A percentile compares a stretch with the other conserved stretches of the same genome.
Evolutionary conservation across 2,329 filamentous ascomycete species (phyloP).

Genomic region (Botryotinia calthae): DNA sequence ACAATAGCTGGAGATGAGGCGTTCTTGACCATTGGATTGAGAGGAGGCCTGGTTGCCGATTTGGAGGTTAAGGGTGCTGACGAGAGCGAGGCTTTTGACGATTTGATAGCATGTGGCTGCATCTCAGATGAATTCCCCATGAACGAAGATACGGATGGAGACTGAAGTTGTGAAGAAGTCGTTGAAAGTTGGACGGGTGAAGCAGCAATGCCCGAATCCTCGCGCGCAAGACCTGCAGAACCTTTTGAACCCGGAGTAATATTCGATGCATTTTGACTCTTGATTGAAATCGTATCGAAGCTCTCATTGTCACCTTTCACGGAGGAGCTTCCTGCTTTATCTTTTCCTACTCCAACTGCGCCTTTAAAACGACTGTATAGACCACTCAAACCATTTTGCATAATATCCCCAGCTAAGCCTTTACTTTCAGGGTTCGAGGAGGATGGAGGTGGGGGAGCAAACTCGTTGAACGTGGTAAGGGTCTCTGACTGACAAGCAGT

Average conservation of each 20-base stretch:
- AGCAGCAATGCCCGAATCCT: constrained; percentile 41
- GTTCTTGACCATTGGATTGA: constrained; percentile 37
- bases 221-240: constrained; percentile 44
- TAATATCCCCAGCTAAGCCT: constrained; percentile 66
- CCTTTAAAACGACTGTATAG: constrained; percentile 83
- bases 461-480: constrained; percentile 92
- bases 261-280: constrained; percentile 41
- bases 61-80: constrained; percentile 36
- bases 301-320: constrained; percentile 44
- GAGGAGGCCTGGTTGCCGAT: constrained; percentile 32
- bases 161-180: constrained; percentile 37
- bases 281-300: constrained; percentile 46
- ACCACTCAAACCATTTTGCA: constrained; percentile 84
- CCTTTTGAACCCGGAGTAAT: constrained; percentile 45
- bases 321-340: constrained; percentile 42
- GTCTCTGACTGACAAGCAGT: constrained; percentile 81
- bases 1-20: constrained; percentile 34
- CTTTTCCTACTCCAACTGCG: constrained; percentile 70
- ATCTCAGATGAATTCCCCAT: constrained; percentile 33
- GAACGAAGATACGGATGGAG: constrained; percentile 36
- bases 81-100: constrained; percentile 36
- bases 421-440: constrained; percentile 63
- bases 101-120: constrained; percentile 36
- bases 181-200: constrained; percentile 37
- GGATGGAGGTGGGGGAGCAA: constrained; percentile 66